phyloP scores from a whole-genome alignment of 2,329 filamentous ascomycete genomes.

The Aspergillus tamarii region DNA sequence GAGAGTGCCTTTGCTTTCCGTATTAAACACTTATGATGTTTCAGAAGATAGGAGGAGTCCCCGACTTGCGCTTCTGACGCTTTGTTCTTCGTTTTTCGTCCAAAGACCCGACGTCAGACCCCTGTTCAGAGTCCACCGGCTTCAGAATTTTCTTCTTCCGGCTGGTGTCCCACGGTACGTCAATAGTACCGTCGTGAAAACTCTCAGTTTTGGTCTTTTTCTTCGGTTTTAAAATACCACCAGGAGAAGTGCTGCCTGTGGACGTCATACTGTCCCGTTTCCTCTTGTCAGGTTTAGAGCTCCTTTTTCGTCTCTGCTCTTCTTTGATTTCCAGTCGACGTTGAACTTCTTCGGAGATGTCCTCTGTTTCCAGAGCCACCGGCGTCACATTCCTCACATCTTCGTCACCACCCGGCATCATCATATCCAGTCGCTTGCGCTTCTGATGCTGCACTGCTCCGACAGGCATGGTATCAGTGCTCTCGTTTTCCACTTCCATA shows the following conservation, averaged over 20 bases:
- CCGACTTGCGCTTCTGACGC: neutral
- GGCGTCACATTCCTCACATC: slow-evolving; percentile 28
- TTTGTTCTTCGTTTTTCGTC: neutral
- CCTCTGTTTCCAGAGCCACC: slow-evolving; percentile 42
- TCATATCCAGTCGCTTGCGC: slow-evolving; percentile 27
- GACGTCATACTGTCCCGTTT: slow-evolving; percentile 43
- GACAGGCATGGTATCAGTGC: neutral
- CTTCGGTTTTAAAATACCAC: slow-evolving; percentile 20
- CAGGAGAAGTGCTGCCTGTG: slow-evolving; percentile 24
- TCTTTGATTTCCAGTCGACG: slow-evolving; percentile 48
- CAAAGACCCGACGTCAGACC: neutral
- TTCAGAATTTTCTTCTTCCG: neutral
- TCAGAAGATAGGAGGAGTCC: neutral
- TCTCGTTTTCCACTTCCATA: neutral
- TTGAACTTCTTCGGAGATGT: slow-evolving; percentile 51
- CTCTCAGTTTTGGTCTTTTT: slow-evolving; percentile 25
- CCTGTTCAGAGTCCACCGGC: neutral
- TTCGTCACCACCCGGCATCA: slow-evolving; percentile 25
- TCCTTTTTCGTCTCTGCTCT: slow-evolving; percentile 37
- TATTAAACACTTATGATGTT: neutral
- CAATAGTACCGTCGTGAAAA: neutral
- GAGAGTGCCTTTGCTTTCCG: neutral
- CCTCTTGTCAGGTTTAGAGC: slow-evolving; percentile 41
- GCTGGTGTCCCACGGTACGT: neutral
- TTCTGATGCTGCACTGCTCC: slow-evolving; percentile 19